Evolutionary conservation across 768 basidiomycete species (phyloP).

Genomic region (Tephrocybe sp.): DNA sequence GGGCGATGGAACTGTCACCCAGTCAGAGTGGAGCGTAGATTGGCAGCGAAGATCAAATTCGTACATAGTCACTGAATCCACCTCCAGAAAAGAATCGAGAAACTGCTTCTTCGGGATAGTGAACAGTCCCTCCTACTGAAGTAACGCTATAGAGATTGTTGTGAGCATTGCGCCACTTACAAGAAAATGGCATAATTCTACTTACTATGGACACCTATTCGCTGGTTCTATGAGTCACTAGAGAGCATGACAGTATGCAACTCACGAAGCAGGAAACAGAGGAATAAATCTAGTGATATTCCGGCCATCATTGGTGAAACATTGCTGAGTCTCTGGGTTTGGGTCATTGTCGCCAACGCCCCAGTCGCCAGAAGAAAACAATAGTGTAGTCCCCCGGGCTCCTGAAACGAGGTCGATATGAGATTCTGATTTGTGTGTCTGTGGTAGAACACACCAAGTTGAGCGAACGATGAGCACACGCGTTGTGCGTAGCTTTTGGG

Average conservation of each 20-base stretch:
- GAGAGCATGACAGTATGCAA: too few species aligned
- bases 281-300: conserved; percentile 53
- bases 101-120: conserved; percentile 55
- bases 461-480: conserved; percentile 56
- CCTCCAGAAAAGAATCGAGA: conserved; percentile 62
- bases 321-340: conserved; percentile 49
- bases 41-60: conserved; percentile 6
- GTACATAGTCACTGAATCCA: conserved; percentile 69
- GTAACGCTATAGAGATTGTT: conserved; percentile 51
- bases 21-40: not conserved
- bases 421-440: not conserved
- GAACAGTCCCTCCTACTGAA: conserved; percentile 60
- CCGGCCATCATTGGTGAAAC: conserved; percentile 59
- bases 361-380: conserved; percentile 63
- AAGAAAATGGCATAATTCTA: conserved; percentile 22
- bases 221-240: not conserved
- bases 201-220: conserved; percentile 50
- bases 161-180: not conserved
- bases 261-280: conserved; percentile 55
- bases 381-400: conserved; percentile 58
- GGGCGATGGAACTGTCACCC: conserved; percentile 20
- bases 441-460: conserved; percentile 44
- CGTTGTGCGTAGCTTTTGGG: conserved; percentile 52
- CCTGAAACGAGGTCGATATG: conserved; percentile 30
- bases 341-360: conserved; percentile 64